A percentile compares a stretch with the other conserved stretches of the same genome.
Evolutionary conservation across 139 green algal genomes (phyloP).

Genomic region (Desmodesmus armatus): DNA sequence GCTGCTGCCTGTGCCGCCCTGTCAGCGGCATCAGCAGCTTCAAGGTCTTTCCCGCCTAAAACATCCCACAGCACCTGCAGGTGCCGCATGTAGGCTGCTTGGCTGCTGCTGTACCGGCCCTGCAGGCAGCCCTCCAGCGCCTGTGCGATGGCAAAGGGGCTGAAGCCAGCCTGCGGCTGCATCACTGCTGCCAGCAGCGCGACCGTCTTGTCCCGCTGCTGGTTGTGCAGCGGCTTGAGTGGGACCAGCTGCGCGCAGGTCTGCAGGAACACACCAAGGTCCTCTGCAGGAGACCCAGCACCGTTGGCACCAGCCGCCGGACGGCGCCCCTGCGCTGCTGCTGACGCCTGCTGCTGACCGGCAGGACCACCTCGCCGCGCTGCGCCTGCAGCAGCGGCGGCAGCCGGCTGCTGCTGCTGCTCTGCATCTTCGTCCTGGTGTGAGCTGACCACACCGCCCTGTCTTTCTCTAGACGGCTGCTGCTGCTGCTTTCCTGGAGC

Average conservation of each 20-base stretch:
- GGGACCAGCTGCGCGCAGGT: neutral
- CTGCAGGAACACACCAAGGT: neutral
- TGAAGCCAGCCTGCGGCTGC: neutral
- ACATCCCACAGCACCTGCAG: conserved; percentile 37
- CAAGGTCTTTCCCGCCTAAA: conserved; percentile 8
- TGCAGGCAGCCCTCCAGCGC: conserved; percentile 23
- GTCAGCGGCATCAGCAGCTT: conserved; percentile 12
- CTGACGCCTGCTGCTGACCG: neutral
- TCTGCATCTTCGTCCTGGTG: neutral
- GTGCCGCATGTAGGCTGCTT: conserved; percentile 34
- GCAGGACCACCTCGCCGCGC: neutral
- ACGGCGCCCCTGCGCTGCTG: neutral
- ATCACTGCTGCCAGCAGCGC: conserved; percentile 35
- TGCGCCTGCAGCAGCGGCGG: too few relatives aligned
- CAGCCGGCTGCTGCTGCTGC: too few relatives aligned
- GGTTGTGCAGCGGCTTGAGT: neutral
- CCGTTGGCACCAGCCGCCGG: neutral
- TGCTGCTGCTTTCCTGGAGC: neutral
- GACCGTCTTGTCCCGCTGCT: conserved; percentile 7
- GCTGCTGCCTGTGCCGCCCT: neutral
- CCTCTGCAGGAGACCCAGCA: neutral
- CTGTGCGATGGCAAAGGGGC: neutral
- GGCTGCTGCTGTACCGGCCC: conserved; percentile 6
- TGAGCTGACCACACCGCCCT: neutral
- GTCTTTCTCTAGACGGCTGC: neutral